Evolutionary conservation across 106 monocot genomes (phyloP), one percentile per base, ranked within the genome.

Genomic region (Platanthera zijinensis): DNA sequence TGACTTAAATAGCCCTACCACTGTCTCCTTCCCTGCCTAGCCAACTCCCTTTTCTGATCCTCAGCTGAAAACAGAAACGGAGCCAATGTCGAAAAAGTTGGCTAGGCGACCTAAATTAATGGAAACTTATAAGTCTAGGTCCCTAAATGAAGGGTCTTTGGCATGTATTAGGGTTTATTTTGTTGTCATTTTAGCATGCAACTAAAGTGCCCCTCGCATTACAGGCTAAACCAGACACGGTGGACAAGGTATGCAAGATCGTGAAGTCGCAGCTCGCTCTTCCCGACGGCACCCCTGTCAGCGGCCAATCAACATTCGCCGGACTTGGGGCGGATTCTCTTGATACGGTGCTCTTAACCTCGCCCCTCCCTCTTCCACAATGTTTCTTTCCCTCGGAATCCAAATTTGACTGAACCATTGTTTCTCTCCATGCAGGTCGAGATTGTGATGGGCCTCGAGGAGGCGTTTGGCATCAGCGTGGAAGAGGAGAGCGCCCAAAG

Each of bases 271-370:
- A 91, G 82, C 54, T 91, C 74, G 87, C 90, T 45, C 81, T 91
- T 39, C 50, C 85, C 76, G 88, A 80, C 3, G 83, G 69, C 3
- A 52, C 78, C 30, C 3, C 79, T 19, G 56, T 91, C 21, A 73
- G 80, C 6, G 90, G 88, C 1, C 76, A 86, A 56, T 88, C 90
- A 15, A 86, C 79, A 32, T 88, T 91, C 69, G 3, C 80, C 69
- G 72, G 74, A 62, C 85, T 91, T 12, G 88, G 90, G 3, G 90
- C 90, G 22, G 90, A 90, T 82, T 90, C 90, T 57, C 85, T 90
- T 64, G 85, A 81, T 21, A 85, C 85, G 75, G 85, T 85, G 74
- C 4, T 17, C 32, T 7, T 17, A 46, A 13, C 6, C 15, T 15
- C 19, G 51, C 49, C 51, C 11, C 17, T 53, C 19, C 8, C 67